Percentiles rank a stretch among this genome's conserved stretches.
phyloP scores from a whole-genome alignment of 352 stramenopile species.

The Blastocystis sp. region DNA sequence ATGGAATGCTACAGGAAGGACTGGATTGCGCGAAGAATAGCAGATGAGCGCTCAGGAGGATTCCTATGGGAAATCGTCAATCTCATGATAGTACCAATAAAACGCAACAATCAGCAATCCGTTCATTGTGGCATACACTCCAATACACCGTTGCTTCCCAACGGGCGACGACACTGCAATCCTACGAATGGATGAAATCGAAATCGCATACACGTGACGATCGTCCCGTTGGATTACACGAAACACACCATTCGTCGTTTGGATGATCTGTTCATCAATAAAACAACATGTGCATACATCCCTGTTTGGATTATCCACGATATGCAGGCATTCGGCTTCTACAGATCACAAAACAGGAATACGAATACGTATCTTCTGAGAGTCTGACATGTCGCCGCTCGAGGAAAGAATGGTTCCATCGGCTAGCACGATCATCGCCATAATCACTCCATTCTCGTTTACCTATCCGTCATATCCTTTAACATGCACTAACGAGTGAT shows the following conservation, averaged over 20 bases:
- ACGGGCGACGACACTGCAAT: conserved; percentile 3
- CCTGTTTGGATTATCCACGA: background rate
- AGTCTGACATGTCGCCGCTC: background rate
- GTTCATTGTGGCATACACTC: background rate
- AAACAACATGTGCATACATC: background rate
- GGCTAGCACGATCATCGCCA: background rate
- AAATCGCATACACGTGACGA: background rate
- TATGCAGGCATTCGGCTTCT: background rate
- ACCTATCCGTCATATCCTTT: background rate
- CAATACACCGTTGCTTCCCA: conserved; percentile 1
- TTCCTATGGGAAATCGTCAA: background rate
- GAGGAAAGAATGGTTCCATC: background rate
- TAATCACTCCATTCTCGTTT: background rate
- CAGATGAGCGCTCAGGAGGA: background rate
- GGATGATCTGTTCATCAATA: background rate
- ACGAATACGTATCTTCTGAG: background rate
- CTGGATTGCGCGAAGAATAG: background rate
- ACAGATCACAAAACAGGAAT: background rate
- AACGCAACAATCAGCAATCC: conserved; percentile 16
- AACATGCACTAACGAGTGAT: background rate
- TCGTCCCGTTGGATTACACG: conserved; percentile 32
- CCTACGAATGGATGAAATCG: background rate
- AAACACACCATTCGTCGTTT: background rate
- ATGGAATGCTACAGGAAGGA: background rate
- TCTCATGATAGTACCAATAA: conserved; percentile 1